Base-by-base conservation (phyloP, 2,329 filamentous ascomycete genomes). In the Penicillium sp. region DNA sequence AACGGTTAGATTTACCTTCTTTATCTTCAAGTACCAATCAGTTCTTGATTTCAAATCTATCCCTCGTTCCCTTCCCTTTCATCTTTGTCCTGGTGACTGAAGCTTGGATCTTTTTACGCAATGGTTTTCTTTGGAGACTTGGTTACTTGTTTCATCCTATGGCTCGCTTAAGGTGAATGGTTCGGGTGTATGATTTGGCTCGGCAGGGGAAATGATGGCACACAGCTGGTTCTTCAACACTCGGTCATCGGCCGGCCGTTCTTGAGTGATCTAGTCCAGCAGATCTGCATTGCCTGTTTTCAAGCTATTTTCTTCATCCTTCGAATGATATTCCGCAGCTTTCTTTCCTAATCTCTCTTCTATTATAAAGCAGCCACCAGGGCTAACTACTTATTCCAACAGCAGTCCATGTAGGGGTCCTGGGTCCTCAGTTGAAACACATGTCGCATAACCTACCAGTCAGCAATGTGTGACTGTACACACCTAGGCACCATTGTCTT, bases 1-100 rank as follows among this genome's bases (percentile, higher is more conserved):
- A 17, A 57, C 17, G 50, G 50, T 42, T 57, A 54, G 55, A 57
- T 57, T 54, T 48, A 47, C 41, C 17, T 37, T 57, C 35, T 48
- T 41, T 49, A 41, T 48, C n/a, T 54, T 48, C 55, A 48, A 54
- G 50, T 54, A 31, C 35, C 50, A 57, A 46, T n/a, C 50, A 48
- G 29, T 57, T 33, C 50, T 54, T 54, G 55, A 42, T 48, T 47
- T 42, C 25, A 21, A 54, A 57, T 54, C 50, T 54, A 47, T 48
- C 55, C 27, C 21, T 53, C 54, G 41, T 57, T 57, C 43, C 43
- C 47, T 56, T 40, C 35, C 37, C 40, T 25, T 47, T 12, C 19
- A 27, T 53, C 33, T 40, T 52, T 40, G 35, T 41, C 21, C 23
- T 48, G 42, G 43, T 42, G 17, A 23, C 27, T 23, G 17, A 13